Evolutionary conservation across 2,329 filamentous ascomycete species (phyloP), one percentile per base, ranked within the genome.

Genomic region (Sporothrix brunneoviolacea): DNA sequence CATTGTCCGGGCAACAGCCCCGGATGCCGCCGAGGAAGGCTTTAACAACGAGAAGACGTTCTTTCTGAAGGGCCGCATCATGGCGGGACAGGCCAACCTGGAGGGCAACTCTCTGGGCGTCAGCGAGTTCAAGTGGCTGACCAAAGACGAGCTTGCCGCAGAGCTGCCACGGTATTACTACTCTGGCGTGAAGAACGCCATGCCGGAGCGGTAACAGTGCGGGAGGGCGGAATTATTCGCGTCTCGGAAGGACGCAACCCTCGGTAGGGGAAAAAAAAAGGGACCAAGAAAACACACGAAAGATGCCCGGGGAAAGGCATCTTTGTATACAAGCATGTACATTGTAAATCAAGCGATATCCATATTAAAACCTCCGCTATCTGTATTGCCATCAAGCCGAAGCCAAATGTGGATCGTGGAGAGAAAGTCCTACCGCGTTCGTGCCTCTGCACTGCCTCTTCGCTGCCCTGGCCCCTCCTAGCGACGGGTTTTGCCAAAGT

Each of bases 61-160:
- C 70, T 96, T 95, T 77, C 81, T 97, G 75, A 97, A 97, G 76
- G 88, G 83, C 45, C 82, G 93, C 56, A 97, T 98, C 67, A 88
- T 97, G 86, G 89, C 91, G 30, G 93, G 93, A n/a, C 93, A 97
- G 71, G 89, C 86, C 27, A 80, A 95, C 66, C 68, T 97, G 47
- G 72, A 74, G 55, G 75, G 73, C 53, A 95, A 93, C 70, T 71
- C 73, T 54, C 77, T 86, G 51, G 86, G 84, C 6, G 74, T 93
- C 48, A 75, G 76, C 48, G 89, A 96, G 65, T 98, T 93, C 72
- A 83, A 87, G 70, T 98, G 93, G 93, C 69, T 97, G 62, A 85
- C 88, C 21, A 91, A 86, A 68, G 88, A 95, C 55, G 93, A 98
- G 77, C 76, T 97, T 50, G 67, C 84, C 66, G 72, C 81, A 59